Evolutionary conservation across 495 filamentous ascomycete species (phyloP).

Genomic region (Amphirosellinia nigrospora): DNA sequence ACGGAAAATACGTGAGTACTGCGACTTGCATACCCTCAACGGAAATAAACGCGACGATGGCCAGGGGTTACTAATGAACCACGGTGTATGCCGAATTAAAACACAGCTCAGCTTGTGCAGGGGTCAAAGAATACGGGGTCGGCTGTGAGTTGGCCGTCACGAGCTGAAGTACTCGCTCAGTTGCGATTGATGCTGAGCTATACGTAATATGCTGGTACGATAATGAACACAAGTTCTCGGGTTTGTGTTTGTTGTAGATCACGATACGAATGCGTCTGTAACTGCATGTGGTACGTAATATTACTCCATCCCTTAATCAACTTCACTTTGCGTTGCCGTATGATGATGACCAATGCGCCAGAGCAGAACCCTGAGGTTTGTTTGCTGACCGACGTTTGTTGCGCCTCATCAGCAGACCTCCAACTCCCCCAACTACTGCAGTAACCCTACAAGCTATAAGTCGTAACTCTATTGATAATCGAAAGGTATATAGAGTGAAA

Average conservation of each 20-base stretch:
- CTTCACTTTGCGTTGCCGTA: neutral
- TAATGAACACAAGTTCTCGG: neutral
- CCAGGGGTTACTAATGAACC: neutral
- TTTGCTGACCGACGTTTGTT: neutral
- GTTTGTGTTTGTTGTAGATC: neutral
- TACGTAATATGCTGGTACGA: conserved; percentile 1
- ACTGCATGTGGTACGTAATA: neutral
- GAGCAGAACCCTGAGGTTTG: conserved; percentile 4
- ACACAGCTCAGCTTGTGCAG: neutral
- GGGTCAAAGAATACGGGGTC: neutral
- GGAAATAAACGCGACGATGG: neutral
- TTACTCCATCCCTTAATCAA: neutral
- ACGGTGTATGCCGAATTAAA: conserved; percentile 19
- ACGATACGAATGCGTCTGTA: neutral
- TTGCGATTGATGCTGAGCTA: neutral
- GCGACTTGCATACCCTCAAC: conserved; percentile 14
- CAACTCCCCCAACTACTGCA: neutral
- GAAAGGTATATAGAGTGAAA: neutral
- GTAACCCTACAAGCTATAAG: neutral
- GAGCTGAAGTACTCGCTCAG: neutral
- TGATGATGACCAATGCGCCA: neutral
- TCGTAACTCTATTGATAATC: neutral
- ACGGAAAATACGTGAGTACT: neutral
- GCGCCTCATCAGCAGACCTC: neutral
- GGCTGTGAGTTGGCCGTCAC: neutral